Percentiles rank a stretch among this genome's conserved stretches.
Evolutionary conservation across 1,139 yeast genomes (phyloP).

Genomic region (Hemisphaericaspora xylofermentans): DNA sequence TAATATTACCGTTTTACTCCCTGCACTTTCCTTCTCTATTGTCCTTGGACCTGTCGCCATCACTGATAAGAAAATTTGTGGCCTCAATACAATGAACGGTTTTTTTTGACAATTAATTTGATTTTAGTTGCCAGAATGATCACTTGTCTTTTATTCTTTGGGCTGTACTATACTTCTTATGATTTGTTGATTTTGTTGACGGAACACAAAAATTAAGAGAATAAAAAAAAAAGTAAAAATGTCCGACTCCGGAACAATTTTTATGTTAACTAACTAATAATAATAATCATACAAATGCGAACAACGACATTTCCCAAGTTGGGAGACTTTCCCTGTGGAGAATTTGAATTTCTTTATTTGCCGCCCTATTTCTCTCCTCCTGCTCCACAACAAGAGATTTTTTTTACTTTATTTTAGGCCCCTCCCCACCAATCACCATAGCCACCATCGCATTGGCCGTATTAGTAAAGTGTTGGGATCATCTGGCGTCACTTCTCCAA

Average conservation of each 20-base stretch:
- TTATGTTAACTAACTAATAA: not conserved
- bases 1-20: not conserved
- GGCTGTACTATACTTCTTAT: too few species aligned
- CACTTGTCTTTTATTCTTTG: too few species aligned
- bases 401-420: too few species aligned
- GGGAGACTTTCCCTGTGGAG: not conserved
- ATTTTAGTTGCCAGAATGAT: not conserved
- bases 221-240: not conserved
- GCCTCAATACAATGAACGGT: not conserved
- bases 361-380: not conserved
- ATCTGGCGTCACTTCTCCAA: too few species aligned
- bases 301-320: not conserved
- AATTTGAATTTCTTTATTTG: not conserved
- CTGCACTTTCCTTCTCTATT: too few species aligned
- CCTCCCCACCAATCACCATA: too few species aligned
- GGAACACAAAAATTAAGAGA: not conserved
- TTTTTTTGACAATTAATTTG: not conserved
- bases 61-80: not conserved
- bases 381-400: not conserved
- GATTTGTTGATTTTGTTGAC: too few species aligned
- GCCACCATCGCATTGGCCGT: too few species aligned
- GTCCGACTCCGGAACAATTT: constrained; percentile 2
- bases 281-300: not conserved
- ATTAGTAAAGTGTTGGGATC: too few species aligned
- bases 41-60: too few species aligned